A percentile compares a stretch with the other conserved stretches of the same genome.
Conservation (phyloP, 2,329 filamentous ascomycete genomes). For the Xylaria sp. region DNA sequence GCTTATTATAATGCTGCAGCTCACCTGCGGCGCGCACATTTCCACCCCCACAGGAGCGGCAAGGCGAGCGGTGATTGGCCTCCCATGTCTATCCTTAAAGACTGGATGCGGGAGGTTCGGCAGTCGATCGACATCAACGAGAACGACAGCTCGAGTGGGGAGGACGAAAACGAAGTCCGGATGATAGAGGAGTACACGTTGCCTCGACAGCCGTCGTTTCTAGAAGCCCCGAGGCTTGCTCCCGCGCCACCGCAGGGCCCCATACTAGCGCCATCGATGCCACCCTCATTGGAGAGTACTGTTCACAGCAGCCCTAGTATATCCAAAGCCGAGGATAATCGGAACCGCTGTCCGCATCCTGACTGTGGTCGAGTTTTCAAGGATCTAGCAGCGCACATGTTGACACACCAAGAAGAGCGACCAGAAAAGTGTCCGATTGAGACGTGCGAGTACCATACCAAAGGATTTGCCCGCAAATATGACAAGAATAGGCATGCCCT, state of each 20-base stretch:
- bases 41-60: slow-evolving; percentile 60
- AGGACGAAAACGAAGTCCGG: slow-evolving; percentile 54
- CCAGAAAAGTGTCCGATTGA: slow-evolving; percentile 94
- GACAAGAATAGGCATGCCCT: slow-evolving; percentile 95
- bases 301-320: slow-evolving; percentile 43
- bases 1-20: slow-evolving; percentile 66
- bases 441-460: slow-evolving; percentile 89
- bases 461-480: slow-evolving; percentile 94
- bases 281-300: slow-evolving; percentile 41
- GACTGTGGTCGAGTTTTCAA: slow-evolving; percentile 89
- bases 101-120: slow-evolving; percentile 66
- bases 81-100: slow-evolving; percentile 61
- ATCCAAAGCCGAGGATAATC: slow-evolving; percentile 42
- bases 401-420: slow-evolving; percentile 88
- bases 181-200: slow-evolving; percentile 57
- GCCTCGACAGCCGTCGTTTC: slow-evolving; percentile 39
- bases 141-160: slow-evolving; percentile 56
- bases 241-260: slow-evolving; percentile 42
- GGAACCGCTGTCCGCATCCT: slow-evolving; percentile 73
- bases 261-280: slow-evolving; percentile 41
- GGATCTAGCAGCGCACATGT: slow-evolving; percentile 91
- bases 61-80: slow-evolving; percentile 66
- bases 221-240: slow-evolving; percentile 43
- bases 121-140: slow-evolving; percentile 54
- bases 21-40: slow-evolving; percentile 63